Evolutionary conservation across 768 basidiomycete species (phyloP), one percentile per base, ranked within the genome.

Genomic region (Lactarius tabidus): DNA sequence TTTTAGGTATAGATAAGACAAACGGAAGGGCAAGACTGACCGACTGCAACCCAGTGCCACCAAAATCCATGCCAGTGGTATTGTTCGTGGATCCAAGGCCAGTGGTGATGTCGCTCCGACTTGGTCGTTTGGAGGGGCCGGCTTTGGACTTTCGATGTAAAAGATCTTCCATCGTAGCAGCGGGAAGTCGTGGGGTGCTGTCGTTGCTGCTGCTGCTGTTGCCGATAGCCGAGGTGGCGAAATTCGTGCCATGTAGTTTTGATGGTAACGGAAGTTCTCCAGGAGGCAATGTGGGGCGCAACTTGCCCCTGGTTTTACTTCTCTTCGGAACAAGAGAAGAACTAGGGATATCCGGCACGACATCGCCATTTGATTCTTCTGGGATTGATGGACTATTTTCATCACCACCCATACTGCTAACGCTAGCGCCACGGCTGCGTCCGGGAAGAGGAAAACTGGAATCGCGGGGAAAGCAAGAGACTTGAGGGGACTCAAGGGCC

Each of bases 361-460:
- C 79, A 59, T 87, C 86, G 36, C 81, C 74, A 73, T 85, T 85
- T 59, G 81, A 80, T 73, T 84, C 82, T 60, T 77, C 77, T 35
- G 72, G 73, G 52, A 72, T 72, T 28, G 77, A 65, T 43, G 79
- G 75, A 67, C 78, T 75, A 58, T 76, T 73, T 60, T 77, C 75
- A 52, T 82, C 81, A 52, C 75, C 81, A 52, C 75, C 77, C 48
- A 75, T 74, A 28, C 82, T 80, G 73, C 81, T 83, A 70, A 85
- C 72, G 71, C 86, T 88, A 55, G 80, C 77, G 36, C 84, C 85
- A 51, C 85, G 84, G 62, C 78, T 79, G 61, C 85, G 82, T 60
- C 78, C 72, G 69, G 79, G 76, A 69, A 54, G 67, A 60, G 48
- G 71, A 68, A 59, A 66, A 57, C 70, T 76, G 75, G 62, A 71